Base-by-base conservation (phyloP, 2,329 filamentous ascomycete species). In the Anthostomella pinea region DNA sequence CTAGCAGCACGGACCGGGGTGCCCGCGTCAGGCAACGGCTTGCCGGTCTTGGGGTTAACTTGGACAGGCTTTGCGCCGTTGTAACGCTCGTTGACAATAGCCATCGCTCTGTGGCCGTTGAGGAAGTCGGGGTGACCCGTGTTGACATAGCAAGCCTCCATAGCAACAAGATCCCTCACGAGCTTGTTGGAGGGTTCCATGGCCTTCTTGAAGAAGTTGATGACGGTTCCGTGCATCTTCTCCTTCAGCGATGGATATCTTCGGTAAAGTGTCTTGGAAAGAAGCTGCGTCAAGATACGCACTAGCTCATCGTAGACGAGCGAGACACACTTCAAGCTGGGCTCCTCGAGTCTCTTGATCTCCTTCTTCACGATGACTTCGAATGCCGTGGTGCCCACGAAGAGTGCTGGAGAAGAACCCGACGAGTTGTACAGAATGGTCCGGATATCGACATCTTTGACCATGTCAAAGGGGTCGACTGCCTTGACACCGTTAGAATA, bases 171-270 rank as follows among this genome's bases (percentile, higher is more conserved):
- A 60, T 98, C 93, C 56, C 71, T 82, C 39, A 98, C 93, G 30
- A 98, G 77, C 75, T 97, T 97, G 72, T 96, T 97, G 23, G 93
- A 95, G 6, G 93, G 93, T 35, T 96, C 89, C 87, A 97, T 95
- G 35, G 88, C 83, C 70, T 95, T 95, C 70, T 97, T 97, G 75
- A 96, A 97, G 68, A 98, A 98, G 8, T 72, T 58, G 52, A 98
- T 93, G 33, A 97, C 91, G 10, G 95, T 90, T 9, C 75, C 73
- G 63, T 98, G 90, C 66, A 98, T 87, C 70, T 95, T 96, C 73
- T 98, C 93, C 75, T 97, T 97, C 36, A 98, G 73, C 46, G 73
- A 70, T n/a, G 93, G 93, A 60, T 98, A 98, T 43, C 93, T 79
- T 45, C 91, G 81, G 75, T 95, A 98, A 31, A 95, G 72, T 52